Conservation (phyloP, 805 yeast species). For the Priceomyces medius region DNA sequence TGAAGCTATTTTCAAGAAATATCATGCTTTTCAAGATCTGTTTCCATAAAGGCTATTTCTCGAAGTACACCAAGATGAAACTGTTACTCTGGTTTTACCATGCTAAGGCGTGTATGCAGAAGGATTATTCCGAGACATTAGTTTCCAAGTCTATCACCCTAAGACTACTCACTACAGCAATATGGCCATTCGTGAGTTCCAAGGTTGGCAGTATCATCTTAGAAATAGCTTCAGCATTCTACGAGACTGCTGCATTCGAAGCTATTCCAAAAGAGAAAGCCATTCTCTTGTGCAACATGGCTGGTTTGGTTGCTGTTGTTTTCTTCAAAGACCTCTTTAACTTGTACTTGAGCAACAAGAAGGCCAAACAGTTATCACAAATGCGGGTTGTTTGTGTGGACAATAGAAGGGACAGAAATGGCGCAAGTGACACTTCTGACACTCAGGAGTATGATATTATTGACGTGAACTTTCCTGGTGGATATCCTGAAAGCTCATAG, state of each 20-base stretch:
- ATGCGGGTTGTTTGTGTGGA: conserved; percentile 21
- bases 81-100: conserved; percentile 18
- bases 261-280: conserved; percentile 14
- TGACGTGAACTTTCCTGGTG: neutral
- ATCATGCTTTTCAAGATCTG: conserved; percentile 1
- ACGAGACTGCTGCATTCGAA: conserved; percentile 2
- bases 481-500: neutral
- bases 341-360: conserved; percentile 26
- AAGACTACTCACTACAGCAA: conserved; percentile 29
- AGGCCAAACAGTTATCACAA: conserved; percentile 28
- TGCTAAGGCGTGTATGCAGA: conserved; percentile 31
- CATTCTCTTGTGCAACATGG: conserved; percentile 29
- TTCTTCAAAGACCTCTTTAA: conserved; percentile 33
- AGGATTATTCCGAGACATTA: conserved; percentile 33
- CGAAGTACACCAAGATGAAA: conserved; percentile 11
- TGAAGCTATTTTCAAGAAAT: conserved; percentile 6
- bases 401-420: neutral
- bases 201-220: conserved; percentile 28
- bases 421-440: neutral
- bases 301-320: conserved; percentile 33
- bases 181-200: conserved; percentile 41
- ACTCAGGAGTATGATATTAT: neutral
- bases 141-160: conserved; percentile 23
- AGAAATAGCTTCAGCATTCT: conserved; percentile 10
- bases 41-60: conserved; percentile 2